Conservation (phyloP, 495 filamentous ascomycete genomes). For the Extremus antarcticus region DNA sequence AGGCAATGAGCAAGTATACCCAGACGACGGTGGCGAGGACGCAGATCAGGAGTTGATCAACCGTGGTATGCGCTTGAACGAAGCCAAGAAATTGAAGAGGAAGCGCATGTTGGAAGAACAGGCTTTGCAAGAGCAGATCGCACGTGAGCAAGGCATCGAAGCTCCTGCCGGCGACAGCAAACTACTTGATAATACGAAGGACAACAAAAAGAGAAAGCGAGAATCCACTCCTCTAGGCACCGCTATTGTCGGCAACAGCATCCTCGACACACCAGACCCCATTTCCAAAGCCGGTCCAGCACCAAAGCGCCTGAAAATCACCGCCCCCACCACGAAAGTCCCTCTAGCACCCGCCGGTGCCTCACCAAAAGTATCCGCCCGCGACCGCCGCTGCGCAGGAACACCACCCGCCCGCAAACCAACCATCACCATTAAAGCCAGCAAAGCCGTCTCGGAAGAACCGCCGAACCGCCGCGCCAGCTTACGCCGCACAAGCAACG, state of each 20-base stretch:
- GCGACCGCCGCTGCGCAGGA: slow-evolving; percentile 10
- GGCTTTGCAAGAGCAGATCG: slow-evolving; percentile 36
- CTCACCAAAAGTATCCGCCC: slow-evolving; percentile 5
- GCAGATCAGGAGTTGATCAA: slow-evolving; percentile 55
- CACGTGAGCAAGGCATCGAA: slow-evolving; percentile 14
- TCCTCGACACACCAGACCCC: slow-evolving; percentile 11
- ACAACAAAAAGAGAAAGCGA: slow-evolving; percentile 28
- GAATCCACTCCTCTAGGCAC: slow-evolving; percentile 12
- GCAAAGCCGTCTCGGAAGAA: slow-evolving; percentile 31
- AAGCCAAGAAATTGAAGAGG: slow-evolving; percentile 83
- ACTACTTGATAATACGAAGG: slow-evolving; percentile 2
- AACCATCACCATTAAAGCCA: slow-evolving; percentile 8
- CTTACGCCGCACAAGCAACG: slow-evolving; percentile 29
- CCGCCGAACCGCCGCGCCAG: slow-evolving; percentile 22
- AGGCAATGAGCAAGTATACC: slow-evolving; percentile 9
- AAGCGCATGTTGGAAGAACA: slow-evolving; percentile 60
- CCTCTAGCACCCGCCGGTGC: slow-evolving; percentile 26
- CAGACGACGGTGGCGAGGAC: slow-evolving; percentile 15
- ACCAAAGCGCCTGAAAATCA: slow-evolving; percentile 19
- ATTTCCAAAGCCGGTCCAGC: slow-evolving; percentile 15
- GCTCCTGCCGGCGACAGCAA: slow-evolving; percentile 1
- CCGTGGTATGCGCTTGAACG: slow-evolving; percentile 81
- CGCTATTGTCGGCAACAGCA: background rate
- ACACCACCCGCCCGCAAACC: slow-evolving; percentile 14
- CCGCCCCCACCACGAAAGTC: slow-evolving; percentile 19